Percentiles rank a stretch among this genome's conserved stretches.
phyloP scores from a whole-genome alignment of 78 protist species.

The Protostelium mycophagum region DNA sequence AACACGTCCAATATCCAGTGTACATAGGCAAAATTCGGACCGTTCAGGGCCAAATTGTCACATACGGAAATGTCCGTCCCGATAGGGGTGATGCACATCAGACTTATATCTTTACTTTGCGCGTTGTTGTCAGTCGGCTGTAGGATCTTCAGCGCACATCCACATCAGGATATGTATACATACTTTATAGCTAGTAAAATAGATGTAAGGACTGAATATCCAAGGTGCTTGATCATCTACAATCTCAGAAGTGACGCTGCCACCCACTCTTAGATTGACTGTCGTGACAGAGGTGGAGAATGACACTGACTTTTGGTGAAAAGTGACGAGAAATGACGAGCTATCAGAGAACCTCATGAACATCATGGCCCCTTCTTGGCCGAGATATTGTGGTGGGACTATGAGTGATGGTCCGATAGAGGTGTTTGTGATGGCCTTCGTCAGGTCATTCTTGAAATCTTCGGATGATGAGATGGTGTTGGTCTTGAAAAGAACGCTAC shows the following conservation, averaged over 20 bases:
- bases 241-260: not conserved
- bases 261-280: not conserved
- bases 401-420: too few species aligned
- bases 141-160: too few species aligned
- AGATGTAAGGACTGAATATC: not conserved
- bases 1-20: not conserved
- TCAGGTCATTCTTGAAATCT: too few species aligned
- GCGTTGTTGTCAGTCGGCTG: not conserved
- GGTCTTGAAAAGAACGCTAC: not conserved
- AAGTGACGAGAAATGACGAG: too few species aligned
- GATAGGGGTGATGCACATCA: not conserved
- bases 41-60: not conserved
- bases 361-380: too few species aligned
- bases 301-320: not conserved
- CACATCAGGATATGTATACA: not conserved
- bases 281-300: not conserved
- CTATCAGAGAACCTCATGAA: too few species aligned
- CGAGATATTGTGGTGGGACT: too few species aligned
- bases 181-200: not conserved
- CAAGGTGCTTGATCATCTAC: not conserved
- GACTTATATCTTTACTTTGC: not conserved
- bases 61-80: not conserved
- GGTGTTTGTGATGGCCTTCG: too few species aligned
- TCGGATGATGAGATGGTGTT: too few species aligned
- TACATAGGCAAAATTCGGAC: not conserved